These are phyloP conservation scores for Combretum micranthum DNA, from an alignment of 345 rosid genomes.

Conservation along the genomic window DNA sequence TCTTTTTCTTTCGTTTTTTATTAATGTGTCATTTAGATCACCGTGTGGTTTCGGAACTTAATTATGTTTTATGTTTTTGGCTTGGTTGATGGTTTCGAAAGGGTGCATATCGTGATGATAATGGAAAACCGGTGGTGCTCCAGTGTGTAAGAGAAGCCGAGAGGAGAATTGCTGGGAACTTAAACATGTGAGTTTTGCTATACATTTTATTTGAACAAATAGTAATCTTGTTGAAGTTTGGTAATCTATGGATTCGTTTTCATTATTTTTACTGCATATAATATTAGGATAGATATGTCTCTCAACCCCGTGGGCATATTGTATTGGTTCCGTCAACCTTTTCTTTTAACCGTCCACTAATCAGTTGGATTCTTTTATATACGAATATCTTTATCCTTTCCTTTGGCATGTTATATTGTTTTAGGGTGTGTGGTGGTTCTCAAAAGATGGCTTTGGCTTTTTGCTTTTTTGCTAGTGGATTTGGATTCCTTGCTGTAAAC, in stretches of 20 bases:
- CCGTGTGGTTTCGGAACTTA: neutral
- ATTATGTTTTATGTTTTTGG: neutral
- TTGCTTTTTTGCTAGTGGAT: slow-evolving; percentile 1
- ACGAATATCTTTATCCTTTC: too few species aligned
- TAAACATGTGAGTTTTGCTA: slow-evolving; percentile 49
- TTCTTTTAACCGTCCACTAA: slow-evolving; percentile 10
- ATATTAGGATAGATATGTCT: too few species aligned
- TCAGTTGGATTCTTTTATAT: slow-evolving; percentile 10
- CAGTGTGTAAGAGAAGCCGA: slow-evolving; percentile 93
- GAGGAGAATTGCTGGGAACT: slow-evolving; percentile 67
- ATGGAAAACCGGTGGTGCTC: slow-evolving; percentile 89
- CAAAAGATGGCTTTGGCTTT: neutral
- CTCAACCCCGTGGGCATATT: too few species aligned
- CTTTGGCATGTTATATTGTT: neutral
- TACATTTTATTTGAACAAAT: neutral
- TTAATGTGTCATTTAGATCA: neutral
- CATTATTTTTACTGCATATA: neutral
- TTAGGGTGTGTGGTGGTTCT: neutral
- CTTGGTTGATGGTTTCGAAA: slow-evolving; percentile 12
- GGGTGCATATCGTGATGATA: slow-evolving; percentile 97
- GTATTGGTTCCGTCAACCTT: too few species aligned
- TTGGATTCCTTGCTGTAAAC: neutral
- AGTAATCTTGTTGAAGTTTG: neutral
- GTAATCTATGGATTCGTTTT: slow-evolving; percentile 5
- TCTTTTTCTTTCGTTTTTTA: too few species aligned